Conservation (phyloP, 257 asterid species). For the Solanum lycopersicoides region DNA sequence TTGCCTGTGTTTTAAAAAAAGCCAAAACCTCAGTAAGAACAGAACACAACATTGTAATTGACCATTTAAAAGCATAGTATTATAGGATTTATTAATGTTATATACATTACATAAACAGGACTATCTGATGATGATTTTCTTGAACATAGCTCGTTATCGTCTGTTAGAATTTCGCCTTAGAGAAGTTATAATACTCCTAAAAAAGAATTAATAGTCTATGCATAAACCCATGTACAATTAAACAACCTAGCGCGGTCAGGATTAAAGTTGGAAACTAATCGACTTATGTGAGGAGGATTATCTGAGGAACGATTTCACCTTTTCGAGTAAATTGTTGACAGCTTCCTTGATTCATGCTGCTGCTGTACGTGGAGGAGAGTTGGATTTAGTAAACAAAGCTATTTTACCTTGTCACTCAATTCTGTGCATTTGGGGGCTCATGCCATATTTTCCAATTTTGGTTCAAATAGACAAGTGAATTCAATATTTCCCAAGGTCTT, state of each 20-base stretch:
- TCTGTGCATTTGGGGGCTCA: conserved; percentile 42
- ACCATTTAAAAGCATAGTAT: not conserved
- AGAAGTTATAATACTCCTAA: not conserved
- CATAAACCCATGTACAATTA: not conserved
- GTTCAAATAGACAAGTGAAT: conserved; percentile 47
- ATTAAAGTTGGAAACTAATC: not conserved
- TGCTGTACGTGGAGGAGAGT: conserved; percentile 38
- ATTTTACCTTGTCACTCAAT: conserved; percentile 17
- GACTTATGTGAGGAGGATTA: not conserved
- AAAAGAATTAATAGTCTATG: not conserved
- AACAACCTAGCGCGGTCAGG: not conserved
- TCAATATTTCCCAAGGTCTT: conserved; percentile 35
- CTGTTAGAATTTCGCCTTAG: not conserved
- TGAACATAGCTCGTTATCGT: not conserved
- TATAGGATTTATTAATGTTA: not conserved
- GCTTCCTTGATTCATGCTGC: conserved; percentile 35
- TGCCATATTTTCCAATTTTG: conserved; percentile 24
- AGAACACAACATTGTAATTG: not conserved
- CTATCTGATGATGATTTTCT: not conserved
- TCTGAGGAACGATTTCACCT: not conserved
- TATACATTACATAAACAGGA: not conserved
- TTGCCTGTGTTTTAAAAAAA: not conserved
- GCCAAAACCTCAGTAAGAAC: not conserved
- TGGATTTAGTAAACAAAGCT: conserved; percentile 16
- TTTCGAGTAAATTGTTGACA: not conserved